Conservation (phyloP, 2,329 filamentous ascomycete species). For the Alternaria longipes region DNA sequence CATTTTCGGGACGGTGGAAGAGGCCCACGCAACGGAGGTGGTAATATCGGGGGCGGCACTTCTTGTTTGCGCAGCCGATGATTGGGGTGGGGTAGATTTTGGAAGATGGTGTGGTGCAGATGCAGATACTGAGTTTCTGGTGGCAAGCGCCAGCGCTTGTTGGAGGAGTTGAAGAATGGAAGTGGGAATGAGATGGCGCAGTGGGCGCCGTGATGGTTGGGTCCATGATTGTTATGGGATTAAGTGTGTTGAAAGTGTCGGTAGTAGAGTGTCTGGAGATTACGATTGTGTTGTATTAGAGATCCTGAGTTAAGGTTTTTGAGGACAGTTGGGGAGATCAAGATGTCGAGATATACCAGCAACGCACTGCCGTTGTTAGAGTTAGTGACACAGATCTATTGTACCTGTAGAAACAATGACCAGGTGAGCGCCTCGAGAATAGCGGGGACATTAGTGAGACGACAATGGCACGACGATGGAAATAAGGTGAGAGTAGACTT, state of each 20-base stretch:
- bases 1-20: not conserved
- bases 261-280: not conserved
- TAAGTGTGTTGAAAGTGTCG: not conserved
- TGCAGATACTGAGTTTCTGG: slow-evolving; percentile 1
- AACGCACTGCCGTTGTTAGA: not conserved
- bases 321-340: not conserved
- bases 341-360: not conserved
- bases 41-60: slow-evolving; percentile 5
- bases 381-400: slow-evolving; percentile 5
- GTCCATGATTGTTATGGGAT: not conserved
- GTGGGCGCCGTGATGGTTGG: not conserved
- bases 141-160: not conserved
- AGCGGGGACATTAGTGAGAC: not conserved
- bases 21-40: slow-evolving; percentile 9
- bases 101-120: not conserved
- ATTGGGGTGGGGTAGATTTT: slow-evolving; percentile 5
- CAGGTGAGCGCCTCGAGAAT: not conserved
- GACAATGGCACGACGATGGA: not conserved
- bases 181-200: not conserved
- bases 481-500: not conserved
- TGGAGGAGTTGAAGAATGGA: not conserved
- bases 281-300: too few species aligned
- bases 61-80: slow-evolving; percentile 1
- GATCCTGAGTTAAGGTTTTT: not conserved
- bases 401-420: not conserved